Evolutionary conservation across 208 protist species (phyloP).

Genomic region (Lotmaria passim): DNA sequence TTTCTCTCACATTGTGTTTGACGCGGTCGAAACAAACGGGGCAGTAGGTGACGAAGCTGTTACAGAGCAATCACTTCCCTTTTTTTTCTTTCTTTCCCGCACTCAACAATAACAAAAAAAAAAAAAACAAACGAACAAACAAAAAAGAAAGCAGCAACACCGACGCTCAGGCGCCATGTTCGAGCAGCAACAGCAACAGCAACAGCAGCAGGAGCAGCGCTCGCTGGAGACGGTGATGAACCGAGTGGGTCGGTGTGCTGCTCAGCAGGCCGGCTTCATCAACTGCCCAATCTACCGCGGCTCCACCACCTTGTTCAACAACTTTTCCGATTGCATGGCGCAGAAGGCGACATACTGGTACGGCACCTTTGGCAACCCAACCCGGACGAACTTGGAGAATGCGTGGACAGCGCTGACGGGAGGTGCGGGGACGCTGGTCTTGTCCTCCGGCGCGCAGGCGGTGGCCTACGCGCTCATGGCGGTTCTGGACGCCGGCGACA

Average conservation of each 20-base stretch:
- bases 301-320: conserved; percentile 36
- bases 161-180: background rate
- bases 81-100: too few relatives aligned
- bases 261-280: conserved; percentile 34
- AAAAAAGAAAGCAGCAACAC: too few relatives aligned
- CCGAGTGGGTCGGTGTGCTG: conserved; percentile 32
- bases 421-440: conserved; percentile 28
- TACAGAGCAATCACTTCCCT: too few relatives aligned
- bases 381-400: conserved; percentile 24
- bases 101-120: too few relatives aligned
- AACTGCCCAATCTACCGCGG: conserved; percentile 44
- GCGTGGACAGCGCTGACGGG: conserved; percentile 40
- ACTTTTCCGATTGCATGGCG: conserved; percentile 20
- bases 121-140: too few relatives aligned
- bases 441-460: conserved; percentile 37
- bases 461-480: conserved; percentile 37
- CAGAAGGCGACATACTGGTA: conserved; percentile 18
- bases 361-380: conserved; percentile 41
- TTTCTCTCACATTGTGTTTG: too few relatives aligned
- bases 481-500: conserved; percentile 27
- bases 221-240: conserved; percentile 36
- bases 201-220: conserved; percentile 1
- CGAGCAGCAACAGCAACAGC: background rate
- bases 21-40: too few relatives aligned
- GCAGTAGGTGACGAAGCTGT: too few relatives aligned